Conservation (phyloP, 106 monocot genomes). For the Chionographis japonica region DNA sequence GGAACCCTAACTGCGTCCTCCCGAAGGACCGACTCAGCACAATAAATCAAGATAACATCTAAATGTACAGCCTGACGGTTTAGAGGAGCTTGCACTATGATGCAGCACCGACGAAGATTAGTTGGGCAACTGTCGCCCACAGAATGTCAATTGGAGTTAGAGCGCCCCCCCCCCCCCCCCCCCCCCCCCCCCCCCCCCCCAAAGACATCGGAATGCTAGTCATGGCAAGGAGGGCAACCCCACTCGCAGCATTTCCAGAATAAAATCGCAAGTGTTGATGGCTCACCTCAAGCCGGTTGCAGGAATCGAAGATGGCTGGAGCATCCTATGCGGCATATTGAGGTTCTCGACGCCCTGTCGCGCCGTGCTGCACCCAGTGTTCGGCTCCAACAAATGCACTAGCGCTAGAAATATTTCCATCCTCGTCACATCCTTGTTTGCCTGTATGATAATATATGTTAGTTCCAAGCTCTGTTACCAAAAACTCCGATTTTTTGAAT, state of each 20-base stretch:
- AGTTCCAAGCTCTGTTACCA: too few species aligned
- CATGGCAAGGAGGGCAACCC: conserved; percentile 40
- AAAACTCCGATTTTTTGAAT: too few species aligned
- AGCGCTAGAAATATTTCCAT: conserved; percentile 93
- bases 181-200: too few species aligned
- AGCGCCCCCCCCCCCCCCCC: too few species aligned
- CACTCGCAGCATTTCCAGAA: conserved; percentile 42
- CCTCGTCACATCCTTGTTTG: conserved; percentile 85
- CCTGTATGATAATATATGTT: conserved; percentile 32
- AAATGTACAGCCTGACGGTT: too few species aligned
- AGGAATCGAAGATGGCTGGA: conserved; percentile 34
- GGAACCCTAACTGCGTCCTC: too few species aligned
- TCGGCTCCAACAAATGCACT: conserved; percentile 55
- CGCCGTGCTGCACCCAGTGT: conserved; percentile 6
- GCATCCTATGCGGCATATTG: conserved; percentile 12
- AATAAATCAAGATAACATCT: too few species aligned
- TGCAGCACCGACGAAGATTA: too few species aligned
- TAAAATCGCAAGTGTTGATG: neutral
- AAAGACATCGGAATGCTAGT: conserved; percentile 35
- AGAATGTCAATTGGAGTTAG: too few species aligned
- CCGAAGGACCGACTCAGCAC: too few species aligned
- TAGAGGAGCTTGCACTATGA: too few species aligned
- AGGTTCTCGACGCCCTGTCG: conserved; percentile 20
- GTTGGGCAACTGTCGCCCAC: too few species aligned
- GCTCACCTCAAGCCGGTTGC: conserved; percentile 30